phyloP scores from a whole-genome alignment of 495 filamentous ascomycete genomes.

The Parathielavia appendiculata region DNA sequence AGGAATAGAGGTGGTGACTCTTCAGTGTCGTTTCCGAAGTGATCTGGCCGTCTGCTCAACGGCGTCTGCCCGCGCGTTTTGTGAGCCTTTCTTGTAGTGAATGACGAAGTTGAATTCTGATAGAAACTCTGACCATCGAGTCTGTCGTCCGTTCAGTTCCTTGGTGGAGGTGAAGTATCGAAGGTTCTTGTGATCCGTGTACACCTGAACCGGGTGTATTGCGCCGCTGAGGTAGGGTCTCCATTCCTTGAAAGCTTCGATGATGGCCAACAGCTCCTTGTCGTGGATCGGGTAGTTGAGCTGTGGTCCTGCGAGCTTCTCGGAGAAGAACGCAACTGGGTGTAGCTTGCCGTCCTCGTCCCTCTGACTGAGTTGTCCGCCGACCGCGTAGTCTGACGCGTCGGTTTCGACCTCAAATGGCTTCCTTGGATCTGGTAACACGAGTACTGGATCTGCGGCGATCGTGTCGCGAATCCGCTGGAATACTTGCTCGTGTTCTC shows the following conservation, averaged over 20 bases:
- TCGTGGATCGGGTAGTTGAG: constrained; percentile 11
- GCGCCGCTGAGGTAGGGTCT: no score
- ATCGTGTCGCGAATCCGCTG: no score
- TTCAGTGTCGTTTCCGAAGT: not conserved
- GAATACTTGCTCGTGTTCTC: no score
- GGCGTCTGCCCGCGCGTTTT: constrained; percentile 15
- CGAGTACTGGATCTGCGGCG: no score
- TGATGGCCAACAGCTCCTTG: constrained; percentile 11
- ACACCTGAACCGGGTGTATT: no score
- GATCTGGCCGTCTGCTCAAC: constrained; percentile 3
- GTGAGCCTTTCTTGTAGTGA: constrained; percentile 18
- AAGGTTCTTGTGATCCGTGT: no score
- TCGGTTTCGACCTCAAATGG: constrained; percentile 13
- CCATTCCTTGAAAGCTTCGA: constrained; percentile 23
- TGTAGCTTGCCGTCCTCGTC: constrained; percentile 8
- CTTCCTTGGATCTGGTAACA: not conserved
- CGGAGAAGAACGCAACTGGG: constrained; percentile 12
- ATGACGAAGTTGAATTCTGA: no score
- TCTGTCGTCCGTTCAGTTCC: no score
- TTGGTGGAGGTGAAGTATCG: no score
- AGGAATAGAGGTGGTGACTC: not conserved
- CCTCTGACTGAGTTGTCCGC: constrained; percentile 9
- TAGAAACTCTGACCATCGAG: no score
- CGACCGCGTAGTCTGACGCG: constrained; percentile 8
- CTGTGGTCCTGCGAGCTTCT: constrained; percentile 1